Conservation (phyloP, 1,284 basidiomycete species). For the Fistulina hepatica region DNA sequence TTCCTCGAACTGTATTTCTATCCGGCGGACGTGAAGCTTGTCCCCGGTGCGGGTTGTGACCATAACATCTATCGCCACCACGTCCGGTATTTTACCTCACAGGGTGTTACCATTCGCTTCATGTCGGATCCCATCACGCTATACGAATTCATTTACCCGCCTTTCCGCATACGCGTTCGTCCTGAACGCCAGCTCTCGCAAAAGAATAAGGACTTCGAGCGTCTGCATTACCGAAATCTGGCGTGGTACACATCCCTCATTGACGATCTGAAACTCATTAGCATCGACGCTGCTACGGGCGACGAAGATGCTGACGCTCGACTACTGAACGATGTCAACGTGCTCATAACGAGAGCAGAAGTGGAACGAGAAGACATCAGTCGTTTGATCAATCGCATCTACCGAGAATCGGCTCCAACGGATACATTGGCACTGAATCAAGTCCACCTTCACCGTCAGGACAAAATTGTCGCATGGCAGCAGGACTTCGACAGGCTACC, state of each 20-base stretch:
- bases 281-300: constrained; percentile 65
- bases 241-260: constrained; percentile 62
- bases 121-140: constrained; percentile 77
- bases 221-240: constrained; percentile 63
- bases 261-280: constrained; percentile 64
- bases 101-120: constrained; percentile 82
- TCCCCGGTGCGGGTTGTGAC: constrained; percentile 76
- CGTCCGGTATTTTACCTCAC: constrained; percentile 82
- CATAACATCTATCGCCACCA: constrained; percentile 95
- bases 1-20: constrained; percentile 91
- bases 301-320: constrained; percentile 58
- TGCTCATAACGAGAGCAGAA: constrained; percentile 63
- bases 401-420: constrained; percentile 68
- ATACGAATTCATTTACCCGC: constrained; percentile 87
- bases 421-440: constrained; percentile 86
- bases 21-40: constrained; percentile 71
- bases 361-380: constrained; percentile 68
- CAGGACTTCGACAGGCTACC: constrained; percentile 71
- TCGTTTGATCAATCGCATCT: constrained; percentile 67
- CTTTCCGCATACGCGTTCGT: constrained; percentile 72
- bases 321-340: constrained; percentile 49
- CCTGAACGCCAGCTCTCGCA: constrained; percentile 81
- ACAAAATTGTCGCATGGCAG: constrained; percentile 96
- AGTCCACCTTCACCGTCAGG: constrained; percentile 81
- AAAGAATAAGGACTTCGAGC: constrained; percentile 84